Evolutionary conservation across 345 rosid species (phyloP), one percentile per base, ranked within the genome.

Genomic region (Kandelia obovata): DNA sequence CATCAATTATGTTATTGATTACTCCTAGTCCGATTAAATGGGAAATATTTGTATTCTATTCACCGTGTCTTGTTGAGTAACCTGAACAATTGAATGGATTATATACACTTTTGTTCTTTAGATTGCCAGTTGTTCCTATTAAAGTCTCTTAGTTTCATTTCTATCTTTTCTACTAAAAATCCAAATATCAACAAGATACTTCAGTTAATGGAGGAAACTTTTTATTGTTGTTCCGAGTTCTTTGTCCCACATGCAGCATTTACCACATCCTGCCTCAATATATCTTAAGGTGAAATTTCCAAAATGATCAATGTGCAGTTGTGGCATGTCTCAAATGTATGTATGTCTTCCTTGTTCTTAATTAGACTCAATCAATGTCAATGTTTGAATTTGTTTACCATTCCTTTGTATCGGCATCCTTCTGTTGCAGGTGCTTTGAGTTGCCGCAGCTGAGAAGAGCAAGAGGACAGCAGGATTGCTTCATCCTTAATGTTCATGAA

Each of bases 1-100:
- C 72, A 51, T 70, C 71, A 39, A 65, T 75, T 67, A 72, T 77
- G 87, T 71, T 81, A 76, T 73, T 77, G 77, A 55, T 70, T 79
- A 80, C 78, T 66, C 73, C 73, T 76, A 73, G 78, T 75, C 70
- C 71, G 64, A 78, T 80, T 64, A 53, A 67, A 68, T 47, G 30
- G 67, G 61, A 70, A 69, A 69, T 52, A 64, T 75, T 64, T 82
- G 62, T 76, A 69, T 55, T 58, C 72, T 64, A 55, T 70, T 69
- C 66, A 8, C 53, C 69, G 64, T 61, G 53, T 37, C 51, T 70
- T 64, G 66, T 65, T 49, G 61, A 72, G 80, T 61, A 63, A 71
- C 77, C 31, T 57, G 49, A 80, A 80, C 73, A 75, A 71, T 61
- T 69, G 70, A 72, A 70, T 72, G 73, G 68, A 71, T 76, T 63